Percentiles rank a stretch among this genome's conserved stretches.
phyloP scores from a whole-genome alignment of 208 protist species.

The Crithidia expoeki region DNA sequence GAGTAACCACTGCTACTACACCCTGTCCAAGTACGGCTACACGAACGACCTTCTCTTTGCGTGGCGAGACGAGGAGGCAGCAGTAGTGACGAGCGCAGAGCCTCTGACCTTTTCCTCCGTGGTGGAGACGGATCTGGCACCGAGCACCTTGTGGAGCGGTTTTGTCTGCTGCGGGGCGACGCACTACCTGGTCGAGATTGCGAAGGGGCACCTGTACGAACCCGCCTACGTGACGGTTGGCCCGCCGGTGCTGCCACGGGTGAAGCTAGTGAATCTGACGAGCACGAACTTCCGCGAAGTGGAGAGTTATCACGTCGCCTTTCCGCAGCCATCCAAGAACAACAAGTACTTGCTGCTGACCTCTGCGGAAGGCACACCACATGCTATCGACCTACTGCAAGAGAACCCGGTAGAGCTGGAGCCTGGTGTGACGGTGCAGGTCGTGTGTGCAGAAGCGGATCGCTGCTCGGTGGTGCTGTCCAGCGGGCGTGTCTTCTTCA shows the following conservation, averaged over 20 bases:
- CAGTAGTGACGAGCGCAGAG: neutral
- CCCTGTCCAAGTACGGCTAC: conserved; percentile 45
- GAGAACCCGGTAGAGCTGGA: conserved; percentile 34
- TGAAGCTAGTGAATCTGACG: conserved; percentile 63
- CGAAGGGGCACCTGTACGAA: conserved; percentile 49
- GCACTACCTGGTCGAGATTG: conserved; percentile 27
- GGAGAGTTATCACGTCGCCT: conserved; percentile 26
- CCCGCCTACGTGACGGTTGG: conserved; percentile 54
- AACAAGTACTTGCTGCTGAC: conserved; percentile 42
- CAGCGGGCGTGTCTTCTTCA: conserved; percentile 13
- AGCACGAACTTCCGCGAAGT: conserved; percentile 38
- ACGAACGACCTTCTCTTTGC: conserved; percentile 50
- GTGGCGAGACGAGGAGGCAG: conserved; percentile 9
- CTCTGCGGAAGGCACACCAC: conserved; percentile 13
- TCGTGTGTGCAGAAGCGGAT: conserved; percentile 14
- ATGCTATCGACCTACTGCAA: conserved; percentile 28
- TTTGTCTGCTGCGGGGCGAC: conserved; percentile 38
- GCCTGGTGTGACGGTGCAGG: conserved; percentile 30
- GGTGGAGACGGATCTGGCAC: conserved; percentile 40
- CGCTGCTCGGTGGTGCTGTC: conserved; percentile 30
- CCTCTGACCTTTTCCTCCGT: conserved; percentile 18
- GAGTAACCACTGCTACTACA: conserved; percentile 22
- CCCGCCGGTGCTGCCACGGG: conserved; percentile 32
- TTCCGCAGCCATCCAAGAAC: conserved; percentile 33
- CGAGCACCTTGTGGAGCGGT: conserved; percentile 43